Evolutionary conservation across 73 alveolate genomes (phyloP).

Genomic region (Breviolum minutum): DNA sequence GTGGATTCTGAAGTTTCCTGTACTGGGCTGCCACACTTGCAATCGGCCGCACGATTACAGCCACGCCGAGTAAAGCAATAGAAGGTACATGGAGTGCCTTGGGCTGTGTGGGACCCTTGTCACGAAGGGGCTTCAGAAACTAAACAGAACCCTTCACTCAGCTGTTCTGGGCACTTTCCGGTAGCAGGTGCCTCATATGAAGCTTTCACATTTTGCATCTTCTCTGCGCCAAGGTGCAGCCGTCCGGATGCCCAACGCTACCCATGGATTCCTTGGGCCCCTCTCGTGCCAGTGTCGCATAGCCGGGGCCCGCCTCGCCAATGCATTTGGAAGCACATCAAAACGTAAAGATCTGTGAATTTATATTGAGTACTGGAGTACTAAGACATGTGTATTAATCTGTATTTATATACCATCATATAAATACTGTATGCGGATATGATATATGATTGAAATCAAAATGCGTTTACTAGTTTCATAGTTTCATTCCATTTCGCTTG

Average conservation of each 20-base stretch:
- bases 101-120: no score
- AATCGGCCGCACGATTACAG: constrained; percentile 91
- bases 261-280: constrained; percentile 86
- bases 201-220: neutral
- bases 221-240: constrained; percentile 31
- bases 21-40: constrained; percentile 58
- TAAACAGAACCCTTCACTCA: neutral
- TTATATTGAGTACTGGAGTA: neutral
- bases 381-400: neutral
- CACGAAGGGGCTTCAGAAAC: neutral
- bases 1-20: no score
- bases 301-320: constrained; percentile 73
- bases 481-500: no score
- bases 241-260: constrained; percentile 81
- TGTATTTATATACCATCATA: no score
- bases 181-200: neutral
- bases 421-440: no score
- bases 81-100: constrained; percentile 94
- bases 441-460: no score
- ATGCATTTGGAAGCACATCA: neutral
- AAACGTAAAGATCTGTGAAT: neutral
- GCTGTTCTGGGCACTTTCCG: neutral
- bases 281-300: constrained; percentile 81
- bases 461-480: no score
- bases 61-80: constrained; percentile 95